Evolutionary conservation across 805 yeast species (phyloP).

Genomic region (Monosporozyma unispora): DNA sequence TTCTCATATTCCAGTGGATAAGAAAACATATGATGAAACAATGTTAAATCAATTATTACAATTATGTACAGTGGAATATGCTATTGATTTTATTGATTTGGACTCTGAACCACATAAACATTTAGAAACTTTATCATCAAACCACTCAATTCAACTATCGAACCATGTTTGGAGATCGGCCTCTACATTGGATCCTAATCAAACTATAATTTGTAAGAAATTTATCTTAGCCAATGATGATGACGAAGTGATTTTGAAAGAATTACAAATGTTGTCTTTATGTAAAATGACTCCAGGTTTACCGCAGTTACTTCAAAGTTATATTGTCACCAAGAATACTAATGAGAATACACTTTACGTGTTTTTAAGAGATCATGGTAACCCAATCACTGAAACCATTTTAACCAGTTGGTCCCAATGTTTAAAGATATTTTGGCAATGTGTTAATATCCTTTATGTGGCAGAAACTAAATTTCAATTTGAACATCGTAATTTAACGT

Average conservation of each 20-base stretch:
- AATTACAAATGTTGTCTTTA: constrained; percentile 18
- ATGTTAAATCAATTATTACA: constrained; percentile 19
- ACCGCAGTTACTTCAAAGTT: constrained; percentile 19
- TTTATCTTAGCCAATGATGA: constrained; percentile 14
- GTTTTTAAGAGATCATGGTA: constrained; percentile 25
- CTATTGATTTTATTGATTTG: constrained; percentile 10
- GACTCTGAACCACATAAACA: background rate
- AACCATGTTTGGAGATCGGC: constrained; percentile 15
- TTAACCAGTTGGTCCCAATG: constrained; percentile 20
- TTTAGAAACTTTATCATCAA: constrained; percentile 9
- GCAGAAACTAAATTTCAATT: constrained; percentile 47
- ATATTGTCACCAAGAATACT: constrained; percentile 8
- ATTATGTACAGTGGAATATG: constrained; percentile 17
- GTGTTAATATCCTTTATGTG: constrained; percentile 38
- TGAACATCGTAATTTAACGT: constrained; percentile 65
- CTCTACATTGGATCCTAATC: constrained; percentile 9
- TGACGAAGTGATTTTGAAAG: constrained; percentile 21
- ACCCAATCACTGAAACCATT: constrained; percentile 11
- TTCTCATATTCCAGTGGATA: constrained; percentile 18
- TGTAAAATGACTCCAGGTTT: constrained; percentile 26
- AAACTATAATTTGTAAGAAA: constrained; percentile 16
- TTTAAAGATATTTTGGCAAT: constrained; percentile 43
- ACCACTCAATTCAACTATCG: constrained; percentile 10
- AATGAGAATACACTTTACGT: constrained; percentile 12
- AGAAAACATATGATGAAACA: constrained; percentile 21